These are phyloP conservation scores for Cyclospora cayetanensis DNA, from an alignment of 169 alveolate genomes.

Conservation along the genomic window DNA sequence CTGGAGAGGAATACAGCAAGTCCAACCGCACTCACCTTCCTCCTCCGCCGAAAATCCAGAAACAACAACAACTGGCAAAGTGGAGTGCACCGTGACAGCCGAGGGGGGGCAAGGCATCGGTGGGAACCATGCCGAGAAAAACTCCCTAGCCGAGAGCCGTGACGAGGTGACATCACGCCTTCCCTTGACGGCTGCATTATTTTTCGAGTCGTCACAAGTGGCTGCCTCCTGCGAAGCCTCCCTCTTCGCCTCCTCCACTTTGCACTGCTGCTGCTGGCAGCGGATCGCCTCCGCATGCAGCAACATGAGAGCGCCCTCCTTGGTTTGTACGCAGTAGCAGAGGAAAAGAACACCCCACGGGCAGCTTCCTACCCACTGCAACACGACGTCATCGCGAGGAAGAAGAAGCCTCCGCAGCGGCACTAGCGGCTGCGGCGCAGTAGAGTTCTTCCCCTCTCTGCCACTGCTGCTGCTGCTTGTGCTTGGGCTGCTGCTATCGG, in stretches of 20 bases:
- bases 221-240: too few species aligned
- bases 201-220: too few species aligned
- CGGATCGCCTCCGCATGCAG: conserved; percentile 30
- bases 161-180: too few species aligned
- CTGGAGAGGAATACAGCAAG: conserved; percentile 33
- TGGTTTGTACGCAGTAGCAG: conserved; percentile 27
- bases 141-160: conserved; percentile 27
- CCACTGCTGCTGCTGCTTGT: conserved; percentile 20
- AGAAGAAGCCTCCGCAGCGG: conserved; percentile 58
- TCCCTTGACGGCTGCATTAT: too few species aligned
- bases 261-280: background rate
- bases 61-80: conserved; percentile 26
- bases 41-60: background rate
- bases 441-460: background rate
- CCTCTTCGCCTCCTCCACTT: background rate
- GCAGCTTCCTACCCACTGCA: conserved; percentile 59
- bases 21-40: conserved; percentile 7
- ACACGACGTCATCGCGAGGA: conserved; percentile 35
- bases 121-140: conserved; percentile 40
- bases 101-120: conserved; percentile 24
- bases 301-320: conserved; percentile 36
- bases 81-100: conserved; percentile 51
- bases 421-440: conserved; percentile 48
- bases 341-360: conserved; percentile 36
- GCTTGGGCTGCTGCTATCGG: background rate